A percentile compares a stretch with the other conserved stretches of the same genome.
These are phyloP conservation scores for Beauveria bassiana DNA, from an alignment of 2,329 filamentous ascomycete species.

Conservation along the genomic window DNA sequence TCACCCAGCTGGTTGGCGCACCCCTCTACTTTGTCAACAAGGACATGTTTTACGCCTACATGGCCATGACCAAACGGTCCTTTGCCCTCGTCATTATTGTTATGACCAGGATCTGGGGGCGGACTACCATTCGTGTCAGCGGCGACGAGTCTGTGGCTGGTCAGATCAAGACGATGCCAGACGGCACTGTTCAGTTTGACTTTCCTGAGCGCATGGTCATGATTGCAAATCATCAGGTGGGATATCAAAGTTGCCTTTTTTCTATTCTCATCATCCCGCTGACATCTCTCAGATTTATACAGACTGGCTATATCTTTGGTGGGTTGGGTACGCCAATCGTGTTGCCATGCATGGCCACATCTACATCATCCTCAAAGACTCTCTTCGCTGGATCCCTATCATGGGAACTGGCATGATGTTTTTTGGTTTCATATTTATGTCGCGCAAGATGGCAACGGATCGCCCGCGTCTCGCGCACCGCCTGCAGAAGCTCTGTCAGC, in stretches of 20 bases:
- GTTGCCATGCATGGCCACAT: slow-evolving; percentile 77
- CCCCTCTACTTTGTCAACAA: slow-evolving; percentile 70
- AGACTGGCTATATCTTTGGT: slow-evolving; percentile 90
- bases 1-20: slow-evolving; percentile 67
- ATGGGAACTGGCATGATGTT: slow-evolving; percentile 78
- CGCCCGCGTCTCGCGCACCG: slow-evolving; percentile 67
- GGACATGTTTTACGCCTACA: slow-evolving; percentile 76
- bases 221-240: slow-evolving; percentile 77
- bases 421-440: slow-evolving; percentile 85
- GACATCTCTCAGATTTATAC: slow-evolving; percentile 58
- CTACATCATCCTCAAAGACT: slow-evolving; percentile 87
- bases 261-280: slow-evolving; percentile 15
- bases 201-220: slow-evolving; percentile 77
- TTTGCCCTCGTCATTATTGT: slow-evolving; percentile 73
- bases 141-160: slow-evolving; percentile 73
- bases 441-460: slow-evolving; percentile 80
- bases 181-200: slow-evolving; percentile 67
- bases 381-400: slow-evolving; percentile 71
- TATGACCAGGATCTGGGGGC: slow-evolving; percentile 82
- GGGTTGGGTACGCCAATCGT: slow-evolving; percentile 73
- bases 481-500: slow-evolving; percentile 58
- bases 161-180: slow-evolving; percentile 60
- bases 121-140: slow-evolving; percentile 73
- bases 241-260: not conserved
- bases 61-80: slow-evolving; percentile 77